Evolutionary conservation across 2,329 filamentous ascomycete species (phyloP).

Genomic region (Penicillium paneum): DNA sequence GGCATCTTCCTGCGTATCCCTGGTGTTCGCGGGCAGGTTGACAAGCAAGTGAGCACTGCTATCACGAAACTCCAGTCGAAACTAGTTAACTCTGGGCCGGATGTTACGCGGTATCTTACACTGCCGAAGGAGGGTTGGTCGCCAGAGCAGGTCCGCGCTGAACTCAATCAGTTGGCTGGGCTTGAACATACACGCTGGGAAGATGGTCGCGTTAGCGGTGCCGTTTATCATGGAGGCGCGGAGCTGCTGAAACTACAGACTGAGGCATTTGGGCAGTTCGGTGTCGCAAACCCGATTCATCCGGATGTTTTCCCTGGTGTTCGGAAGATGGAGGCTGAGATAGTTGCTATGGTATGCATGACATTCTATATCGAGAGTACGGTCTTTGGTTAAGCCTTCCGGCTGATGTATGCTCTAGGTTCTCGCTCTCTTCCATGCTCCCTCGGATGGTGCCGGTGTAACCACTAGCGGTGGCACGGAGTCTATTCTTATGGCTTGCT

Average conservation of each 20-base stretch:
- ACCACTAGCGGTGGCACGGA: conserved; percentile 93
- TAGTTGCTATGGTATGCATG: conserved; percentile 80
- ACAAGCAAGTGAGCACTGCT: conserved; percentile 76
- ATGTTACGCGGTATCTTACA: conserved; percentile 67
- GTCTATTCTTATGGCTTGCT: conserved; percentile 92
- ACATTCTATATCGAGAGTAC: not conserved
- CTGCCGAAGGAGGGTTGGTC: conserved; percentile 83
- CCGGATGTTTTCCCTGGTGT: conserved; percentile 98
- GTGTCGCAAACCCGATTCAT: conserved; percentile 93
- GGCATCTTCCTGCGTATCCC: conserved; percentile 82
- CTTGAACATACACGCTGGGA: conserved; percentile 98
- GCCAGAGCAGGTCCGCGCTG: conserved; percentile 71
- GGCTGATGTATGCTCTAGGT: conserved; percentile 43
- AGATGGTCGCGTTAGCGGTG: conserved; percentile 88
- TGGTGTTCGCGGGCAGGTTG: conserved; percentile 80
- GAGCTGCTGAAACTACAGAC: conserved; percentile 79
- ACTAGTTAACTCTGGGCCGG: conserved; percentile 70
- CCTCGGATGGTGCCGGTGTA: conserved; percentile 78
- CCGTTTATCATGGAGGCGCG: conserved; percentile 91
- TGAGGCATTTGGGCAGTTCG: conserved; percentile 90
- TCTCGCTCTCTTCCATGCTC: conserved; percentile 82
- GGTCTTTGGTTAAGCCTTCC: not conserved
- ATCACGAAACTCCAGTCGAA: conserved; percentile 78
- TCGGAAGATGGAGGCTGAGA: conserved; percentile 97
- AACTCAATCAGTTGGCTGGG: conserved; percentile 72